Evolutionary conservation across 495 filamentous ascomycete genomes (phyloP).

Genomic region (Xeromyces bisporus): DNA sequence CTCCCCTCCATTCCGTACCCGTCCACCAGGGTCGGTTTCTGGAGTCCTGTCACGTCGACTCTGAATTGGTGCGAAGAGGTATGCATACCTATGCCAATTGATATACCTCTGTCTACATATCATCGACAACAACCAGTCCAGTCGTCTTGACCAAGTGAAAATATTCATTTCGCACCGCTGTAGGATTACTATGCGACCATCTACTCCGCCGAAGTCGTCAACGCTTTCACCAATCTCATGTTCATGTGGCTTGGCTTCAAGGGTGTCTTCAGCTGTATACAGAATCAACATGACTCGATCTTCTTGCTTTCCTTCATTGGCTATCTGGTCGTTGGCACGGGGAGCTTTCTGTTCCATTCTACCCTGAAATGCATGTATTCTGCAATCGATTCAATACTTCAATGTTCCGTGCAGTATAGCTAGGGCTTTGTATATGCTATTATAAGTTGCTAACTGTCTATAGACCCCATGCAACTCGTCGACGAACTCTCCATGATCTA

Average conservation of each 20-base stretch:
- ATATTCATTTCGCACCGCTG: not conserved
- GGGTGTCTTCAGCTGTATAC: conserved; percentile 52
- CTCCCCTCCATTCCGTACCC: conserved; percentile 55
- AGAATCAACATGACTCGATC: conserved; percentile 52
- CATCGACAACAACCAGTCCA: too few species aligned
- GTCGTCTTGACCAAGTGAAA: not conserved
- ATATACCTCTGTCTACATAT: too few species aligned
- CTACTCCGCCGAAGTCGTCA: conserved; percentile 47
- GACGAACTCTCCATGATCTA: conserved; percentile 98
- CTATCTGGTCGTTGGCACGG: conserved; percentile 63
- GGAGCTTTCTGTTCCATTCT: conserved; percentile 69
- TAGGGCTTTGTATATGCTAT: not conserved
- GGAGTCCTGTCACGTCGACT: conserved; percentile 75
- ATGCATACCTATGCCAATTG: too few species aligned
- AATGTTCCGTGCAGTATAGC: too few species aligned
- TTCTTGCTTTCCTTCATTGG: conserved; percentile 57
- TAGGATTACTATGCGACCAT: conserved; percentile 46
- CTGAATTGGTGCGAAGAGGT: conserved; percentile 93
- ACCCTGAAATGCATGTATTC: conserved; percentile 55
- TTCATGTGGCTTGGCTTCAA: conserved; percentile 60
- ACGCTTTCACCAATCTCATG: conserved; percentile 64
- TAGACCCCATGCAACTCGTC: conserved; percentile 94
- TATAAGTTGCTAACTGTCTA: conserved; percentile 7
- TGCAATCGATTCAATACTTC: too few species aligned
- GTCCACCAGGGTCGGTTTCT: conserved; percentile 47